Evolutionary conservation across 768 basidiomycete species (phyloP), one percentile per base, ranked within the genome.

Genomic region (Pulveroboletus sp.): DNA sequence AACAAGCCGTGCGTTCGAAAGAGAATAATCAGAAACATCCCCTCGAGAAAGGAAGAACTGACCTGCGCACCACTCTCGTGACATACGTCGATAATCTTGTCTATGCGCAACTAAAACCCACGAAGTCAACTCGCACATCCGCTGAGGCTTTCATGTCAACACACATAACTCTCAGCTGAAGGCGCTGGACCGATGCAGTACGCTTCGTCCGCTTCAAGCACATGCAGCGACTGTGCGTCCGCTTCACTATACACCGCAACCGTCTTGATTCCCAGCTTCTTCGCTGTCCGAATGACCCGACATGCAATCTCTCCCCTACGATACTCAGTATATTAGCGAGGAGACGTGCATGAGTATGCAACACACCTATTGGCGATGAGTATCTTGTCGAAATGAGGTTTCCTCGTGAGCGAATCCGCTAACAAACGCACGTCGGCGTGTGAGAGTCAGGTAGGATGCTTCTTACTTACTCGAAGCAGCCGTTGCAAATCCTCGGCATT

Each of bases 231-330:
- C 61, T 85, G 75, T 43, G 74, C 79, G 56, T 97, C 94, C 7
- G 82, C 90, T 40, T 94, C 90, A 51, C 88, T 91, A 63, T 87
- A 97, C 7, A 97, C 89, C 0, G 93, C 93, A 14, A 97, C 94
- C 0, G 90, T 93, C 75, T 80, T 85, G 64, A 97, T 86, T 0
- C 94, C 94, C 4, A 97, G 73, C 62, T 87, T 88, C 66, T 76
- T 82, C 3, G 91, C 90, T 0, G 94, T 95, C 21, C 89, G 84
- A 47, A 95, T 95, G 37, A 97, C 90, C 17, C 94, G 85, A 66
- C 94, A 97, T 6, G 94, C 93, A 54, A 97, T 97, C 69, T 97
- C 94, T 40, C 94, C 94, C 67, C 93, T 95, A 52, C 13, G 31
- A 39, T 3, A 24, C 51, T 14, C 37, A 29, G 20, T 49, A 11